Evolutionary conservation across 371 early-diverging fungal genomes (phyloP).

Genomic region (Umbelopsis sp.): DNA sequence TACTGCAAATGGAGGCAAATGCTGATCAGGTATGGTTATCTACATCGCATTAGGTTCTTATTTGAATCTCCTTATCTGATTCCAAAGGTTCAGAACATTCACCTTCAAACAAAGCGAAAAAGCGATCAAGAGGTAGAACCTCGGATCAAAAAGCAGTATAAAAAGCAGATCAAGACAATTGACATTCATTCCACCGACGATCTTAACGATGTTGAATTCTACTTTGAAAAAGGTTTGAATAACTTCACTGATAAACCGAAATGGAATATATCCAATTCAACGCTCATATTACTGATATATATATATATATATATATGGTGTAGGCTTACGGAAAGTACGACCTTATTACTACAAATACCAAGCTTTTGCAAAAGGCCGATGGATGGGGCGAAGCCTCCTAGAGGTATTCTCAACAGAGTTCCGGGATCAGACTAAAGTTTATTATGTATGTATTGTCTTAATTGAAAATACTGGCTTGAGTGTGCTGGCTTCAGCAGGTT

Average conservation of each 20-base stretch:
- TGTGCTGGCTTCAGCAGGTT: too few relatives aligned
- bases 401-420: constrained; percentile 86
- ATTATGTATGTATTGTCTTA: constrained; percentile 67
- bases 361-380: constrained; percentile 90
- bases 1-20: constrained; percentile 2
- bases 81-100: neutral
- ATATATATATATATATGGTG: neutral
- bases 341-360: constrained; percentile 85
- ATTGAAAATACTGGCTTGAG: neutral
- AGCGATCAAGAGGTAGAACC: neutral
- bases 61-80: neutral
- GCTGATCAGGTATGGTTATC: constrained; percentile 17
- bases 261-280: neutral
- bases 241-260: neutral
- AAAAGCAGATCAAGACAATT: neutral
- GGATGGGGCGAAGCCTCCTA: constrained; percentile 77
- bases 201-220: constrained; percentile 5
- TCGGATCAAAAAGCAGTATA: constrained; percentile 1
- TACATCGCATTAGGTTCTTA: neutral
- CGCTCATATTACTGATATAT: neutral
- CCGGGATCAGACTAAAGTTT: constrained; percentile 76
- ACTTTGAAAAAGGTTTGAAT: constrained; percentile 1
- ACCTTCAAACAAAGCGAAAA: constrained; percentile 4
- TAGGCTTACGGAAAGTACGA: constrained; percentile 76
- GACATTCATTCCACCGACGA: constrained; percentile 1